Conservation (phyloP, 192 early-diverging fungal genomes). For the Mortierella alpina region DNA sequence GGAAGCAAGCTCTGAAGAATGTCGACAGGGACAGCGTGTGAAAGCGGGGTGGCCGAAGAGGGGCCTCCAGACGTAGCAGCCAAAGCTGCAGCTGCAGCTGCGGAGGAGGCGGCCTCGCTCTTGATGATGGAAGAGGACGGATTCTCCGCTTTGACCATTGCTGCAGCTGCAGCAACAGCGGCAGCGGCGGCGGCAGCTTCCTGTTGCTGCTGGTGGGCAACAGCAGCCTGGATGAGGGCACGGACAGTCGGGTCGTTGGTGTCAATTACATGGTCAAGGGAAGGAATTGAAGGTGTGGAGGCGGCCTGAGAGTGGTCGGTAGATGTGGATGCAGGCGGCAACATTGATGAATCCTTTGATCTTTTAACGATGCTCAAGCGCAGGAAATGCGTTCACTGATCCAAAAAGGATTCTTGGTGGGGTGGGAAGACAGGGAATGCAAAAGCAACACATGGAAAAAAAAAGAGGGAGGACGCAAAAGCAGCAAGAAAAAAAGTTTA, state of each 20-base stretch:
- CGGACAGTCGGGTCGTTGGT: constrained; percentile 22
- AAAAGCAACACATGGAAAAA: background rate
- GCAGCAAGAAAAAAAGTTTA: constrained; percentile 3
- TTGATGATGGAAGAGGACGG: background rate
- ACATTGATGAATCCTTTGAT: background rate
- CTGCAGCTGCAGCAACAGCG: constrained; percentile 11
- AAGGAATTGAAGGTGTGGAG: constrained; percentile 5
- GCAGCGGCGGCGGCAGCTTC: constrained; percentile 10
- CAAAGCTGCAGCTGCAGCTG: background rate
- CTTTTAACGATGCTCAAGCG: background rate
- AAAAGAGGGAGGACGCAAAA: constrained; percentile 12
- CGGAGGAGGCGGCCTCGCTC: background rate
- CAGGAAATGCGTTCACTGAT: constrained; percentile 44
- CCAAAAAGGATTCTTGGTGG: background rate
- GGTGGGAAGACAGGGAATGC: background rate
- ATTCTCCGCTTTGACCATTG: background rate
- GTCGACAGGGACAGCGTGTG: constrained; percentile 9
- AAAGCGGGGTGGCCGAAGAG: background rate
- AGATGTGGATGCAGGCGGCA: constrained; percentile 14
- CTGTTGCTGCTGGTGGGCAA: constrained; percentile 20
- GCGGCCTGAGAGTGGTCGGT: background rate
- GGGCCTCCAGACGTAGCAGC: background rate
- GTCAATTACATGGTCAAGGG: constrained; percentile 20
- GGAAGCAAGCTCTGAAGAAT: constrained; percentile 20
- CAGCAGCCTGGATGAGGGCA: constrained; percentile 31